phyloP scores from a whole-genome alignment of 306 rosid genomes.

The Malus fusca region DNA sequence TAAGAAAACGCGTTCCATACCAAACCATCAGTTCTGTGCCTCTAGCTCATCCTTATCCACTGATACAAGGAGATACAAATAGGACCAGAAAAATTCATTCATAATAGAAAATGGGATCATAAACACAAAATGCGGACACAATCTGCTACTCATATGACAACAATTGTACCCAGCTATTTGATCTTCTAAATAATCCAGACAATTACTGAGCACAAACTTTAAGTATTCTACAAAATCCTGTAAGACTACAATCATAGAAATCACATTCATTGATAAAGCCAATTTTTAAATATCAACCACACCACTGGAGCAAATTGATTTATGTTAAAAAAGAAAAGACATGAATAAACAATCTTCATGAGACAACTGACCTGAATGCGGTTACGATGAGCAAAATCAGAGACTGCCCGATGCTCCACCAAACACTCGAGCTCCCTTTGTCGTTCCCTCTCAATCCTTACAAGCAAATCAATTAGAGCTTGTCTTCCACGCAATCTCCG shows the following conservation, averaged over 20 bases:
- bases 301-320: background rate
- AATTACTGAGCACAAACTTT: background rate
- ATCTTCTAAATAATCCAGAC: background rate
- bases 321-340: background rate
- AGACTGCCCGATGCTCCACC: constrained; percentile 96
- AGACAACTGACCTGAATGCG: constrained; percentile 87
- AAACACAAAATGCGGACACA: background rate
- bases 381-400: constrained; percentile 97
- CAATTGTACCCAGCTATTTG: background rate
- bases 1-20: background rate
- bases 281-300: background rate
- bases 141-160: background rate
- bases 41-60: background rate
- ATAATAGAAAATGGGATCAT: background rate
- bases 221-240: background rate
- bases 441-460: constrained; percentile 89
- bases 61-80: background rate
- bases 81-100: background rate
- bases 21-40: background rate
- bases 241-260: background rate
- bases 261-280: background rate
- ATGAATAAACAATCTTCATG: background rate
- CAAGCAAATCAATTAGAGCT: constrained; percentile 84
- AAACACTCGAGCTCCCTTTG: constrained; percentile 89
- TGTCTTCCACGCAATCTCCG: constrained; percentile 94